phyloP scores from a whole-genome alignment of 2,329 filamentous ascomycete genomes.

The Calonectria ilicicola region DNA sequence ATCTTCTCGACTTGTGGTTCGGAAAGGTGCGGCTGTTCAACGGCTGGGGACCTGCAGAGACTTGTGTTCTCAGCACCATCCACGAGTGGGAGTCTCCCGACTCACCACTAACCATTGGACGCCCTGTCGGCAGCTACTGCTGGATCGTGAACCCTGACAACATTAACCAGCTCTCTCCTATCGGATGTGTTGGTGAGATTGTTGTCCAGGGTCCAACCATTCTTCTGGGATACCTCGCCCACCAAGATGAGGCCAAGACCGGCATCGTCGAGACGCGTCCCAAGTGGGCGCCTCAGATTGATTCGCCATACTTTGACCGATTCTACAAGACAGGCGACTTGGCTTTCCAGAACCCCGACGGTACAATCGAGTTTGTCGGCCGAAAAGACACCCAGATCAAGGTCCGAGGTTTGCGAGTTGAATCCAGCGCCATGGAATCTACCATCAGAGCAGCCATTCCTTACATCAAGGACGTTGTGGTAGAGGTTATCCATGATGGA shows the following conservation, averaged over 20 bases:
- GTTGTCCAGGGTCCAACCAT: conserved; percentile 43
- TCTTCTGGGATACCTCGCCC: conserved; percentile 37
- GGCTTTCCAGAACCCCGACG: conserved; percentile 45
- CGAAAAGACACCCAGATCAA: conserved; percentile 38
- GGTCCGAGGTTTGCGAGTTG: background rate
- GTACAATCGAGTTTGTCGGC: conserved; percentile 55
- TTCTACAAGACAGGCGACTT: conserved; percentile 41
- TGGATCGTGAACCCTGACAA: conserved; percentile 43
- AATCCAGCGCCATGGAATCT: background rate
- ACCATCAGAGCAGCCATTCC: background rate
- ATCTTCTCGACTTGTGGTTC: conserved; percentile 30
- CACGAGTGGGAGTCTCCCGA: conserved; percentile 7
- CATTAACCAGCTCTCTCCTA: conserved; percentile 32
- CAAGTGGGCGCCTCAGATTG: conserved; percentile 30
- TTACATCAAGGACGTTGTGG: background rate
- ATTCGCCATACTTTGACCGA: background rate
- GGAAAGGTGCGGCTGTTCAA: conserved; percentile 24
- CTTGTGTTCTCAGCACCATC: background rate
- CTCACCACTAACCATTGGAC: background rate
- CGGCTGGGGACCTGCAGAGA: conserved; percentile 36
- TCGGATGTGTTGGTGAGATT: conserved; percentile 42
- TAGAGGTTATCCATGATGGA: background rate
- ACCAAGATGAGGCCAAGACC: conserved; percentile 34
- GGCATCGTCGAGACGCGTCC: conserved; percentile 45
- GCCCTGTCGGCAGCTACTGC: background rate